Conservation (phyloP, 78 protist species). For the Dictyostelium firmibasis region DNA sequence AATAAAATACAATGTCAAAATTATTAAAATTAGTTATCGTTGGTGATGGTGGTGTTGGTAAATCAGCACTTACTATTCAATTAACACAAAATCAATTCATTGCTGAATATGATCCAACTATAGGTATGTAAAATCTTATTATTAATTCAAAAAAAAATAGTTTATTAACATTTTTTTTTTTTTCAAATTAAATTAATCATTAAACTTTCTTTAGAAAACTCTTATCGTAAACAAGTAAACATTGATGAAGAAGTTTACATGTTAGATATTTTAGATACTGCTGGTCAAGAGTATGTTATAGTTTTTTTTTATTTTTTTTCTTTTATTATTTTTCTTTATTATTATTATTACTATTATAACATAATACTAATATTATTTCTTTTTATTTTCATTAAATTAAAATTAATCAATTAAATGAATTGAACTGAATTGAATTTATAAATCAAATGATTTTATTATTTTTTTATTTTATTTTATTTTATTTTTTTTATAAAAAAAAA, state of each 20-base stretch:
- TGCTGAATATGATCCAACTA: slow-evolving; percentile 89
- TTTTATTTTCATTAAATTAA: too few species aligned
- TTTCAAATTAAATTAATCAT: background rate
- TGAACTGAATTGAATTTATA: too few species aligned
- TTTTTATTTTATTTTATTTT: too few species aligned
- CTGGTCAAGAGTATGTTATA: slow-evolving; percentile 81
- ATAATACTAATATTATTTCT: too few species aligned
- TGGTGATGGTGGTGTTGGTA: slow-evolving; percentile 84
- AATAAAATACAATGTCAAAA: slow-evolving; percentile 49
- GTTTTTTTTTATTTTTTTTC: background rate
- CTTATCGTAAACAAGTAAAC: slow-evolving; percentile 81
- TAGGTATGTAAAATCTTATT: slow-evolving; percentile 30
- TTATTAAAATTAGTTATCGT: slow-evolving; percentile 74
- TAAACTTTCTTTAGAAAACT: slow-evolving; percentile 3
- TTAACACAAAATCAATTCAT: slow-evolving; percentile 83
- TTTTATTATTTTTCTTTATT: background rate
- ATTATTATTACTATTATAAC: too few species aligned
- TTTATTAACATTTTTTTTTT: background rate
- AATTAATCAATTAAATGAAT: too few species aligned
- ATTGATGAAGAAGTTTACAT: slow-evolving; percentile 79
- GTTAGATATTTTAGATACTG: slow-evolving; percentile 89
- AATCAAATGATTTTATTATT: too few species aligned
- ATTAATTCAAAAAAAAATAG: too few species aligned
- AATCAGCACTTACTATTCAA: slow-evolving; percentile 66
- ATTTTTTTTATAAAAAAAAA: too few species aligned